Evolutionary conservation across 73 alveolate genomes (phyloP).

Genomic region (Durusdinium trenchii): DNA sequence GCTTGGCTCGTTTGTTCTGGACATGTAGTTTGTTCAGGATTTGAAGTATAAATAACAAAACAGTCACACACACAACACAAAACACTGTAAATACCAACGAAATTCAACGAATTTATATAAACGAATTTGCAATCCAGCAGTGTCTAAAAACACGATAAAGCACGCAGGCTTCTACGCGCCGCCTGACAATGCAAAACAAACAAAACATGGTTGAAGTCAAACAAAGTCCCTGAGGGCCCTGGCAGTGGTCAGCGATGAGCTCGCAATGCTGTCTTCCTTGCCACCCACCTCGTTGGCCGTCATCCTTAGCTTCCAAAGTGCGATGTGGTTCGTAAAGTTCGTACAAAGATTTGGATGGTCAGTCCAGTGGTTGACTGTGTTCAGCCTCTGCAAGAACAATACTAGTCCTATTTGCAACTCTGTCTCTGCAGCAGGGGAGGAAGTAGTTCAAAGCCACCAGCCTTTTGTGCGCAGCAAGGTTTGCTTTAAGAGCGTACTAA

Average conservation of each 20-base stretch:
- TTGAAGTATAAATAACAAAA: too few relatives aligned
- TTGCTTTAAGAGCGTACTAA: background rate
- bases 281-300: background rate
- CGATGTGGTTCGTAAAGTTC: background rate
- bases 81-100: too few relatives aligned
- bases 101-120: too few relatives aligned
- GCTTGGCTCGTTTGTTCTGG: too few relatives aligned
- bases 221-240: background rate
- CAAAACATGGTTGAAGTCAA: background rate
- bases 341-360: too few relatives aligned
- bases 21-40: too few relatives aligned
- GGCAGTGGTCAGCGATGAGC: background rate
- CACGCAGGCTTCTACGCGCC: too few relatives aligned
- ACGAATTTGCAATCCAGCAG: too few relatives aligned
- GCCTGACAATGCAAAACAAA: too few relatives aligned
- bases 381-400: background rate
- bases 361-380: background rate
- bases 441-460: conserved; percentile 84
- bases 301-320: background rate
- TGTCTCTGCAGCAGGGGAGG: conserved; percentile 26
- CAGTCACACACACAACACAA: too few relatives aligned
- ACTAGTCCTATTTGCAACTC: background rate
- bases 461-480: background rate
- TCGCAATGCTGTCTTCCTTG: background rate
- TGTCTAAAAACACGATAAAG: too few relatives aligned